These are phyloP conservation scores for Gossypium aridum DNA, from an alignment of 441 rosid genomes.

Conservation along the genomic window DNA sequence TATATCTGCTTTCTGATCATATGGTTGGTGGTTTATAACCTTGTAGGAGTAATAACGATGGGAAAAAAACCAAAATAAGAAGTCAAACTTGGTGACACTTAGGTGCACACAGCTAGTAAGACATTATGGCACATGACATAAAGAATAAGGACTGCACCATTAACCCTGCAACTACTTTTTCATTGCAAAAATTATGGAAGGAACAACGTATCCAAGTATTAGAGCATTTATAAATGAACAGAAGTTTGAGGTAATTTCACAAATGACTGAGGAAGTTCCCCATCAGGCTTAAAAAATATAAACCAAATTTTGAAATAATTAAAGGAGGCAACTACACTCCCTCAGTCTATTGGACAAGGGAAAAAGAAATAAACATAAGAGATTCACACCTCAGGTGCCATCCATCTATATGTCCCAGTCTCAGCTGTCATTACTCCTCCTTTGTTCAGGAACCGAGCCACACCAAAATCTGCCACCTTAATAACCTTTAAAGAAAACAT, in stretches of 20 bases:
- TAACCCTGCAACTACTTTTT: neutral
- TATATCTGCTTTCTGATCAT: slow-evolving; percentile 61
- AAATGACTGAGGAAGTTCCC: neutral
- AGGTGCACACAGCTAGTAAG: neutral
- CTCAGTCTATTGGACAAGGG: neutral
- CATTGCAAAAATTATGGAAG: neutral
- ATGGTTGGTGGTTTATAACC: slow-evolving; percentile 64
- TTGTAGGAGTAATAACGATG: slow-evolving; percentile 15
- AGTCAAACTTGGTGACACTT: neutral
- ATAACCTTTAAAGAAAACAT: slow-evolving; percentile 43
- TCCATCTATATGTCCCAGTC: slow-evolving; percentile 85
- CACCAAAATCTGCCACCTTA: slow-evolving; percentile 80
- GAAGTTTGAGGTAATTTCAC: neutral
- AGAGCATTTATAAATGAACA: neutral
- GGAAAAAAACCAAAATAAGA: neutral
- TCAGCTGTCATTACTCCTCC: slow-evolving; percentile 82
- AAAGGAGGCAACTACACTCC: neutral
- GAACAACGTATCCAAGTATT: slow-evolving; percentile 2
- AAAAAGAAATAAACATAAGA: neutral
- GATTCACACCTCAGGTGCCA: slow-evolving; percentile 78
- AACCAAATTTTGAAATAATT: neutral
- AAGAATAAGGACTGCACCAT: neutral
- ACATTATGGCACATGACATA: neutral
- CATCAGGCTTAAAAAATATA: neutral
- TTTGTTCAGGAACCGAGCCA: slow-evolving; percentile 65